Base-by-base conservation (phyloP, 257 asterid species). In the Coffea eugenioides region DNA sequence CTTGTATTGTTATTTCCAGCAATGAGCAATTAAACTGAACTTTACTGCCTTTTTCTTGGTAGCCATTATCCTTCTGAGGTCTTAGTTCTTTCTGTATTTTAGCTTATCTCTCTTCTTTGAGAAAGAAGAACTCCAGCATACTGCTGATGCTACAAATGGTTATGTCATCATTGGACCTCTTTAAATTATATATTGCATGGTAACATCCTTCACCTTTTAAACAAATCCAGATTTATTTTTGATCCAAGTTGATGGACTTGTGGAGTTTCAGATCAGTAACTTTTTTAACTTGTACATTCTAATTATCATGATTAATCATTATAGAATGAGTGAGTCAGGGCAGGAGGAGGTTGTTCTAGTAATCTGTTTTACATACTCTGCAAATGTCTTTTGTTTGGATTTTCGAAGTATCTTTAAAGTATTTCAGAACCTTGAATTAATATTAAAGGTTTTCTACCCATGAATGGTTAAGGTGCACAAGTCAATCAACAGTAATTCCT, bases 91-190 rank as follows among this genome's bases (percentile, higher is more conserved):
- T 73, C 25, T 70, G 13, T 79, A 67, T 45, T 75, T 54, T 62
- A 25, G 34, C 76, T 61, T 73, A 21, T 65, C 80, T 79, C 39
- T 41, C 57, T 31, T 31, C 71, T 31, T 86, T 81, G 96, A 95
- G 99, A 93, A 95, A 93, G 99, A 95, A 89, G 98, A 95, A 85
- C 93, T 89, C 76, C 98, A 93, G 91, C 99, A 95, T 85, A 93
- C 97, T 81, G 96, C 97, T 46, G 93, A 90, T 85, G 69, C 98
- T 66, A 95, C 99, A 64, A 95, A 93, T 90, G 97, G 98, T 71
- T 95, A 95, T 85, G 91, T 95, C 73, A 89, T 97, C n/a, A 75
- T 87, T 46, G 99, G 99, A 81, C 96, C 94, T 57, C 88, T 92
- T 79, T 96, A 18, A 93, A 88, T 79, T 91, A 90, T 92, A 92